A percentile compares a stretch with the other conserved stretches of the same genome.
These are phyloP conservation scores for Beauveria bassiana DNA, from an alignment of 2,329 filamentous ascomycete species.

Conservation along the genomic window DNA sequence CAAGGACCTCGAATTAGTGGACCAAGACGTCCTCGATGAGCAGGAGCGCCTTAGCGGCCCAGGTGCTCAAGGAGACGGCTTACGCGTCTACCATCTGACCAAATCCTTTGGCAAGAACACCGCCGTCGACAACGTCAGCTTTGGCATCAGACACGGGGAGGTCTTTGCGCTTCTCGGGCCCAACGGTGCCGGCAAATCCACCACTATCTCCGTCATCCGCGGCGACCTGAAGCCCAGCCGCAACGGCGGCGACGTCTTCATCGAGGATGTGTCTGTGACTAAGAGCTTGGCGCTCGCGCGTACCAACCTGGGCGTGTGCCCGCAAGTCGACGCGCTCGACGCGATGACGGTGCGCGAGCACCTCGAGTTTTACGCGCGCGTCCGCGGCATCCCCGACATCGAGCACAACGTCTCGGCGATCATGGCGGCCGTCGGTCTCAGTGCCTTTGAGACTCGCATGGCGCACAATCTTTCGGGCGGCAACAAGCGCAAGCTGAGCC, in stretches of 20 bases:
- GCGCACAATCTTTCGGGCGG: conserved; percentile 76
- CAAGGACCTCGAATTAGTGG: conserved; percentile 26
- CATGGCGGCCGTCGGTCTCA: conserved; percentile 71
- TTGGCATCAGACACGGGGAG: conserved; percentile 70
- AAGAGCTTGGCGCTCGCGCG: conserved; percentile 64
- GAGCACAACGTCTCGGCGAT: conserved; percentile 71
- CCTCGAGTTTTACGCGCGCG: conserved; percentile 76
- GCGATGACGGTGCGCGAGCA: conserved; percentile 86
- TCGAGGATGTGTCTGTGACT: conserved; percentile 71
- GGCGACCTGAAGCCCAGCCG: conserved; percentile 73
- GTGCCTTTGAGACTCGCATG: conserved; percentile 63
- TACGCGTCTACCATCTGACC: conserved; percentile 71
- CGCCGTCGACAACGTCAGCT: conserved; percentile 83
- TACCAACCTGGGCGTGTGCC: conserved; percentile 79
- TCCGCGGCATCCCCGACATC: conserved; percentile 69
- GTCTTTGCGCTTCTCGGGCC: conserved; percentile 86
- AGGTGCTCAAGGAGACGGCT: conserved; percentile 45
- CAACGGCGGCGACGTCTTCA: conserved; percentile 69
- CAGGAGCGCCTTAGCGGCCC: conserved; percentile 47
- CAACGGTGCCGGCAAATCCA: conserved; percentile 87
- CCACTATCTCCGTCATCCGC: conserved; percentile 79
- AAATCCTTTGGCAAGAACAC: conserved; percentile 70
- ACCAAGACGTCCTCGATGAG: conserved; percentile 59
- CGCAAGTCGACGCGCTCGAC: conserved; percentile 82
- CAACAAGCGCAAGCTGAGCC: conserved; percentile 85